Base-by-base conservation (phyloP, 2,329 filamentous ascomycete species). In the Chrysoporthe deuterocubensis region DNA sequence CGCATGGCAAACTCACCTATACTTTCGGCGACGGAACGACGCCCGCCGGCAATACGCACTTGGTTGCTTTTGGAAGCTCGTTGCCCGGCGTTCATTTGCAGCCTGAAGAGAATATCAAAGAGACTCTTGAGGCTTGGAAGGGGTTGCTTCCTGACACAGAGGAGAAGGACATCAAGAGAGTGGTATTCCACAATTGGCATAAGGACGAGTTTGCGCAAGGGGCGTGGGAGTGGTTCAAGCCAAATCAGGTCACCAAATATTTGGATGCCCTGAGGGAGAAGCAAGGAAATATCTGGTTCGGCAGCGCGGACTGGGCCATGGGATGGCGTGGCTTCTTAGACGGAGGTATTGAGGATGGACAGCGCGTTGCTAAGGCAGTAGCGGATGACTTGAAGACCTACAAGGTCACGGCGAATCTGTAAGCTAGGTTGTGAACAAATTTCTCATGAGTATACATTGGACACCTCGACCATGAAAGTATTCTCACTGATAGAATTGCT, bases 21-120 rank as follows among this genome's bases (percentile, higher is more conserved):
- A 79, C 76, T 0, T 78, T 83, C 6, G 83, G 79, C 0, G 82
- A 85, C 65, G 82, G 83, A 0, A 78, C 75, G 0, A 82, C 81
- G 0, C 79, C 80, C 0, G 76, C 77, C 0, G 81, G 82, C 0
- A 83, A 84, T 50, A 83, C 82, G 0, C 83, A 85, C 46, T 73
- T 84, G 1, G 83, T 85, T 0, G 76, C 77, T 1, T 84, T 85
- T 62, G 82, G 83, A 0, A 78, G 78, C 0, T 68, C 66, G 1
- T 42, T 62, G 16, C 71, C 76, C 1, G 72, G 78, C 14, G 81
- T 80, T n/a, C 80, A 82, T 48, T 78, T 84, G 4, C 74, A 82
- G 2, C 81, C 80, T 0, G 81, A 83, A 14, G 79, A 81, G 7
- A 73, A 83, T 56, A 75, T 82, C 2, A 68, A 78, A 2, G 67